Base-by-base conservation (phyloP, 176 grass and related monocot genomes). In the Hordeum vulgare region DNA sequence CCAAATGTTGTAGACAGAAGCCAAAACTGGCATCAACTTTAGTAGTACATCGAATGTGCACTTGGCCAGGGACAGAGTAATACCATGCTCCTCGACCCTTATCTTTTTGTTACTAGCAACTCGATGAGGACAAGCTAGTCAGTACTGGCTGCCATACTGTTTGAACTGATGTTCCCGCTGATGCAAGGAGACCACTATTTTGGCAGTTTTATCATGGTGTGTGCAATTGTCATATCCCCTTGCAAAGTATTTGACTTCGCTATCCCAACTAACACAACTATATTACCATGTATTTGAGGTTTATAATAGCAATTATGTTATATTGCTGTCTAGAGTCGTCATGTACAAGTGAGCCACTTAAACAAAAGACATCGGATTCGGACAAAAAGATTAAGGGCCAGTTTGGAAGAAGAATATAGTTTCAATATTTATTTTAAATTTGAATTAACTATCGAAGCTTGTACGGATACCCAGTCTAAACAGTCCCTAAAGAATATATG, bases 91-190 rank as follows among this genome's bases (percentile, higher is more conserved):
- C 25, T 57, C 2, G 57, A 82, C 79, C 41, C 25, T 27, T 77
- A 78, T 78, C 73, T 47, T 77, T 36, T 47, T 81, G 63, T 77
- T 57, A 85, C 57, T 63, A 40, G 74, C 36, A 73, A 74, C 20
- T 82, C 35, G 84, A 86, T 83, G 84, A 86, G 79, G 58, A 74
- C 74, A 83, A 49, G 36, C 66, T 66, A 61, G 56, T 65, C 64
- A 26, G 41, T 53, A 84, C 57, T 74, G 24, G 44, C 47, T 67
- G 66, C 45, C 74, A 82, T 74, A 34, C 29, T 29, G 36, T 66
- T 83, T 83, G 79, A 90, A 82, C 35, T 45, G 7, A 39, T 72
- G 65, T 65, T 11, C 47, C 72, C 85, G 59, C 18, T 78, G 83
- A 86, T 76, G 73, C 69, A 71, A 78, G 36, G 36, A 26, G 66